Evolutionary conservation across 2,329 filamentous ascomycete species (phyloP), one percentile per base, ranked within the genome.

Genomic region (Ophiognomonia clavigignenti-juglandacearum): DNA sequence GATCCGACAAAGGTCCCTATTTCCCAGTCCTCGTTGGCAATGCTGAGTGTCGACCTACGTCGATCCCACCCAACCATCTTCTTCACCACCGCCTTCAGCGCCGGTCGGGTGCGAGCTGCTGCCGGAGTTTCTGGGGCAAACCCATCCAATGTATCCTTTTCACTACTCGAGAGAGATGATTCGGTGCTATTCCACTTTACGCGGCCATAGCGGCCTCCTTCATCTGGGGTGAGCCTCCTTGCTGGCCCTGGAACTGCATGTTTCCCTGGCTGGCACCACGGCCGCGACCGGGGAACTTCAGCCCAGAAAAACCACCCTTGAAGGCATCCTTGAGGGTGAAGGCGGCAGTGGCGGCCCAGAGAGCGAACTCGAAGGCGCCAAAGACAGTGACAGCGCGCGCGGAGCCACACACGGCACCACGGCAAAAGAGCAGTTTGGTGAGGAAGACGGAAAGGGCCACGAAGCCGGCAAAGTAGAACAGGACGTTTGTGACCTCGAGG

Each of bases 391-490:
- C 70, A 36, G 76, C 75, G 18, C 74, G 73, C 34, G 76, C 77
- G 11, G 74, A 70, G 20, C 67, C 67, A 65, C 80, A 84, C 22
- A 82, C 75, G 31, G 65, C 67, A 35, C 79, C 80, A 23, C 70
- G 67, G 64, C 80, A 83, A 65, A 79, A 78, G 46, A 74, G 63
- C 41, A 83, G 66, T 43, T 66, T 65, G 59, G 70, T 66, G 53
- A 83, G 71, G 64, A 80, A 82, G 52, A 76, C 70, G 36, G 75
- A 68, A 18, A 82, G 69, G 9, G 76, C 76, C 55, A 80, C 70
- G 64, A 82, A 82, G 47, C 78, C 78, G 18, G 71, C 67, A 60
- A 83, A 77, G 65, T 79, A 80, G 59, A 82, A 74, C 47, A 80
- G 53, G 4, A 71, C 65, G 59, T 80, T 82, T 55, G 69, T 45